Base-by-base conservation (phyloP, 495 filamentous ascomycete species). In the Chaetomium tenue region DNA sequence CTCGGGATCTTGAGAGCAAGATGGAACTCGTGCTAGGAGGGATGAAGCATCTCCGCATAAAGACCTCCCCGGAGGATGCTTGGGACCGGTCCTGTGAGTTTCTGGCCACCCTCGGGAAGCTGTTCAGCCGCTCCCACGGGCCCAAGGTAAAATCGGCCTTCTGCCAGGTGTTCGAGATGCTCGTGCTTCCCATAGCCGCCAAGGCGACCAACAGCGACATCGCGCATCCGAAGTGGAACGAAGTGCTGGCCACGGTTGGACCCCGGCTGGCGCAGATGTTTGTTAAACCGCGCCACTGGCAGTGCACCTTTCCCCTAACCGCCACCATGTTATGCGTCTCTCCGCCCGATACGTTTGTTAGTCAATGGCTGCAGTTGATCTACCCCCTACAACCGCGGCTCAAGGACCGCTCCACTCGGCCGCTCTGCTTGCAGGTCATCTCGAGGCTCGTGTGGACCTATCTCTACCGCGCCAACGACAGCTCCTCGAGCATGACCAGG, bases 361-460 rank as follows among this genome's bases (percentile, higher is more conserved):
- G 83, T 23, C 91, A 95, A 72, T 98, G 93, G 94, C 81, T 92
- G 26, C 87, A 91, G 44, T 77, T 96, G 58, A 82, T 95, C 23
- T 82, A 88, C 44, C 85, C 87, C 44, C 81, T 94, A 18, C 89
- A 92, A 52, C 79, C 88, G 15, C 88, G 86, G 68, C 79, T 96
- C 37, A 96, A 94, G 68, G 94, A 98, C 73, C 86, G 93, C 28
- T 82, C 82, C 50, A 88, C 89, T 12, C 84, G 90, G 70, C 88
- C 88, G n/a, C 82, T 89, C 25, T 92, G 90, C 54, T 82, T 99
- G 42, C 89, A 96, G 68, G 92, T 91, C 18, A 87, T 97, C 50
- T 96, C 93, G 46, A 88, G 93, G 61, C 80, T 99, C n/a, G 79
- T 96, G 3, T 99, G 94, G 94, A 93, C 91, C 0, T 99, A 97